Base-by-base conservation (phyloP, 1,139 yeast genomes). In the Suhomyces terraborum region DNA sequence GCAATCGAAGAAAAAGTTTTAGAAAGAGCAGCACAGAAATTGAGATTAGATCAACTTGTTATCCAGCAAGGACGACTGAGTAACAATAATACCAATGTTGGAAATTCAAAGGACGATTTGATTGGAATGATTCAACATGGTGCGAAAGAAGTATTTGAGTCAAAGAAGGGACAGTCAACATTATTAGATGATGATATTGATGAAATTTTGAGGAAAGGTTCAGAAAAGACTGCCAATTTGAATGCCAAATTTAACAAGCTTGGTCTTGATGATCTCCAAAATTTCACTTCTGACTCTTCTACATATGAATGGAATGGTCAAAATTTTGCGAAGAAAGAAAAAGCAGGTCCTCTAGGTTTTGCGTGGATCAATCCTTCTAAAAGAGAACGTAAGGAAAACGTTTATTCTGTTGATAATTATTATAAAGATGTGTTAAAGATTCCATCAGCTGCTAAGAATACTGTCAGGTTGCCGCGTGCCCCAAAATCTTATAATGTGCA, bases 221-320 rank as follows among this genome's bases (percentile, higher is more conserved):
- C 88, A 42, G 84, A 81, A 50, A 87, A 87, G 54, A 93, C 98
- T 0, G 79, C 82, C 29, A 75, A 77, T 38, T 64, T 72, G 45
- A 61, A 65, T 40, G 83, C 80, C 13, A 88, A 88, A 56, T 93
- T 88, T 61, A 84, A 88, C 40, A 80, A 84, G 36, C 71, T 93
- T 34, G 98, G 98, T 14, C 69, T 93, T 32, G 98, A 93, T 57
- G 98, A 93, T 57, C 67, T 93, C 45, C 97, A 91, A 58, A 88
- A 88, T 58, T 89, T 93, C 56, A 80, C 91, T 0, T 81, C 89
- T 12, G 96, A 89, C 52, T 80, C 80, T 25, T 88, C 95, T 2
- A 93, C 96, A 0, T 93, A 91, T 62, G 96, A 91, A 61, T 93
- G 98, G 98, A 89, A 93, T 57, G 98, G 98, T 18, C 84, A 88